A percentile compares a stretch with the other conserved stretches of the same genome.
These are phyloP conservation scores for Microsporum audouinii DNA, from an alignment of 2,329 filamentous ascomycete genomes.

Conservation along the genomic window DNA sequence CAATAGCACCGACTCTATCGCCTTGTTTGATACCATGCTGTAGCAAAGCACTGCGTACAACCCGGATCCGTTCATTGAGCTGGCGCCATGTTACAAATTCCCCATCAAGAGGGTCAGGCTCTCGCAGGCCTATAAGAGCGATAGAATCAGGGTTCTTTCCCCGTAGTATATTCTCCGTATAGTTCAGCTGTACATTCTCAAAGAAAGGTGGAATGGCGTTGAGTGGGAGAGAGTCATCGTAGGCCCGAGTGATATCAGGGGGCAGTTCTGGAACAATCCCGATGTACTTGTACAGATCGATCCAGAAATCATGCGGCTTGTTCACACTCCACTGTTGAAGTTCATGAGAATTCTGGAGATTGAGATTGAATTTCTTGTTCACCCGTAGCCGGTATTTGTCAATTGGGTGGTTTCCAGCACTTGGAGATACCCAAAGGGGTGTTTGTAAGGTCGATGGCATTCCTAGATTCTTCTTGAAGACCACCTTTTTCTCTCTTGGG, in stretches of 20 bases:
- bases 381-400: conserved; percentile 13
- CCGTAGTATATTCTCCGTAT: conserved; percentile 32
- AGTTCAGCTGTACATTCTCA: conserved; percentile 28
- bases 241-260: conserved; percentile 24
- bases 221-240: conserved; percentile 28
- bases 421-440: conserved; percentile 13
- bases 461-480: not conserved
- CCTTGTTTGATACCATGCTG: conserved; percentile 28
- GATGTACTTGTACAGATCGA: conserved; percentile 32
- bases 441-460: not conserved
- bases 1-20: conserved; percentile 32
- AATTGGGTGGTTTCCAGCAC: conserved; percentile 12
- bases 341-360: conserved; percentile 22
- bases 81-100: conserved; percentile 32
- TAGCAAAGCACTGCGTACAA: conserved; percentile 29
- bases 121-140: conserved; percentile 32
- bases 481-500: not conserved
- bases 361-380: conserved; percentile 12
- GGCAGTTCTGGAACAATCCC: conserved; percentile 27
- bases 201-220: conserved; percentile 32
- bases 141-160: conserved; percentile 25
- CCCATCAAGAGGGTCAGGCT: conserved; percentile 27
- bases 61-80: conserved; percentile 29
- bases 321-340: conserved; percentile 32
- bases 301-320: conserved; percentile 35